phyloP scores from a whole-genome alignment of 2,329 filamentous ascomycete genomes.

The Drechslerella coelobrocha region DNA sequence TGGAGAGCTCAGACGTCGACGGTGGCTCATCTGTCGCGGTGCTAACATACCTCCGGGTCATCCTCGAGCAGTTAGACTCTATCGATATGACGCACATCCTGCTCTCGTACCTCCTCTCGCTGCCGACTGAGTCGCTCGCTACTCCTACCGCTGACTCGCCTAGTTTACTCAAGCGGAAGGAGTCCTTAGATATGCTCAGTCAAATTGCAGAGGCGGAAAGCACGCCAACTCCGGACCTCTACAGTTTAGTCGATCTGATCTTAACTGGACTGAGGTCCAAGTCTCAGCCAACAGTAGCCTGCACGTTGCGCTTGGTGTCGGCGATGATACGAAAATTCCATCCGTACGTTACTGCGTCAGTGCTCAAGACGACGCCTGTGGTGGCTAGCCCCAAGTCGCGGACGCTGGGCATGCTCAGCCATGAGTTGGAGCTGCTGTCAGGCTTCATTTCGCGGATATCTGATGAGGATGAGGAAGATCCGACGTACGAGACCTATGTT shows the following conservation, averaged over 20 bases:
- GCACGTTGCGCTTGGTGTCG: constrained; percentile 85
- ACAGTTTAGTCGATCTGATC: constrained; percentile 90
- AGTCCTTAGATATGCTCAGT: constrained; percentile 84
- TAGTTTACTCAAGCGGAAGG: constrained; percentile 77
- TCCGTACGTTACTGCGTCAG: constrained; percentile 78
- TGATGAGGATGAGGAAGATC: constrained; percentile 66
- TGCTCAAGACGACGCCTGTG: constrained; percentile 72
- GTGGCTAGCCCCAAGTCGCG: constrained; percentile 65
- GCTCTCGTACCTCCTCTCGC: constrained; percentile 85
- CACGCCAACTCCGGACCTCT: constrained; percentile 80
- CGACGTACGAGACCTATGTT: constrained; percentile 73
- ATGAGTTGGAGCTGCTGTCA: constrained; percentile 76
- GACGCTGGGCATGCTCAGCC: constrained; percentile 76
- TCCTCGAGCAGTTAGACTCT: constrained; percentile 89
- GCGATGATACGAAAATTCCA: constrained; percentile 87
- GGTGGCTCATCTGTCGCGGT: constrained; percentile 96
- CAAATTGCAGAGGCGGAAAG: constrained; percentile 79
- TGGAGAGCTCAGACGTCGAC: constrained; percentile 96
- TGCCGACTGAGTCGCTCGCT: constrained; percentile 68
- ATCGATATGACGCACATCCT: constrained; percentile 94
- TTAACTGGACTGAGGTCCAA: constrained; percentile 81
- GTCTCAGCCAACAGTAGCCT: constrained; percentile 86
- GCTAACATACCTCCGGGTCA: constrained; percentile 86
- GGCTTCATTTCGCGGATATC: constrained; percentile 72
- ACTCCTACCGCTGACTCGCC: constrained; percentile 58